Base-by-base conservation (phyloP, 129 eudicot genomes). In the Tanacetum coccineum region DNA sequence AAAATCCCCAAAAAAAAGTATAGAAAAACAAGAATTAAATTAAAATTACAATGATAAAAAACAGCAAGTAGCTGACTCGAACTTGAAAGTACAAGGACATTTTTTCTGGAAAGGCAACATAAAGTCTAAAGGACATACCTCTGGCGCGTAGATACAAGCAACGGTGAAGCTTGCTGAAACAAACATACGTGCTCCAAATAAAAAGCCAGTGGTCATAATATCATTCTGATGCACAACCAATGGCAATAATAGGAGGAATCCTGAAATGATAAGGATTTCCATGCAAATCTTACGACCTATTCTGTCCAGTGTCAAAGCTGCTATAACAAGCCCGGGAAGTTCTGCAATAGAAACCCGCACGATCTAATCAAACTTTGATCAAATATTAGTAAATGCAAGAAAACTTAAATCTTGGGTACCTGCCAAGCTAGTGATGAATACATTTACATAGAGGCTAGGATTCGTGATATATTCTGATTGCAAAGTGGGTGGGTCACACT, bases 141-240 rank as follows among this genome's bases (percentile, higher is more conserved):
- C 95, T 2, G 87, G 88, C 54, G 86, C 80, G 57, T 82, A 87
- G 14, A 87, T 75, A 53, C 84, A 75, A 39, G 88, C 84, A 13
- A 82, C 79, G 2, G 68, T 72, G 71, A 84, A 87, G 64, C 83
- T 80, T 62, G 86, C 84, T n/a, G 88, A 81, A 62, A 87, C 65
- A 13, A 84, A 84, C 83, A 86, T 82, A 17, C 91, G 91, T 55
- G 95, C 91, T 61, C 90, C 91, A 70, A 87, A 82, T 64, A 87
- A 36, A 18, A 75, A 58, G 3, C 55, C 39, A 5, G 84, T 84
- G 40, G 86, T 82, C 19, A 75, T 13, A 2, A 58, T 19, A 52
- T 78, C 80, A 8, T 70, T 48, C 63, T 80, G 95, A 74, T 53
- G 87, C 22, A 46, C 9, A 14, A 74, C 71, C 59, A 87, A 73